Conservation (phyloP, 768 basidiomycete species). For the Tylopilus intermedius region DNA sequence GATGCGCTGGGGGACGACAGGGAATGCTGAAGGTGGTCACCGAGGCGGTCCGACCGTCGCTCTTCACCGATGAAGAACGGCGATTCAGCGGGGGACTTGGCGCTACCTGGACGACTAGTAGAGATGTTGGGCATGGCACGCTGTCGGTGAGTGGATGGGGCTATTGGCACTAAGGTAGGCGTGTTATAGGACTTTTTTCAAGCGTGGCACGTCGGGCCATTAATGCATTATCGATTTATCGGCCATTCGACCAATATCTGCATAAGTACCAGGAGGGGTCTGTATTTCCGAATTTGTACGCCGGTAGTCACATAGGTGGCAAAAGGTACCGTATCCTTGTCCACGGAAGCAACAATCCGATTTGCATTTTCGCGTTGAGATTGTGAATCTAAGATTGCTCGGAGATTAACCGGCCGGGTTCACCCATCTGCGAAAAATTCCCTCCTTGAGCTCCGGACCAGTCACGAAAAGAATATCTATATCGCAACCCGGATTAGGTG, state of each 20-base stretch:
- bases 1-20: slow-evolving; percentile 4
- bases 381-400: slow-evolving; percentile 25
- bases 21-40: background rate
- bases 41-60: slow-evolving; percentile 3
- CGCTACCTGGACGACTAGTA: background rate
- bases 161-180: background rate
- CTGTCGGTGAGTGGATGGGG: background rate
- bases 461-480: background rate
- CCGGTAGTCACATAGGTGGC: background rate
- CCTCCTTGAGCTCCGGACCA: slow-evolving; percentile 15
- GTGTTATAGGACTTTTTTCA: slow-evolving; percentile 5
- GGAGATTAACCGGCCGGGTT: slow-evolving; percentile 18
- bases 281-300: background rate
- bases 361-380: slow-evolving; percentile 19
- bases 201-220: slow-evolving; percentile 1
- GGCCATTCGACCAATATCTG: background rate
- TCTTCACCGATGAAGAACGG: slow-evolving; percentile 23
- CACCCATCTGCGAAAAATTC: too few species aligned
- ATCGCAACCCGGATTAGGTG: background rate
- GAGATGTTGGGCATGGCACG: slow-evolving; percentile 18
- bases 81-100: background rate
- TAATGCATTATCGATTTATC: slow-evolving; percentile 1
- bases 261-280: background rate
- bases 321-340: background rate
- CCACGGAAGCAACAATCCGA: slow-evolving; percentile 17